Evolutionary conservation across 805 yeast species (phyloP), one percentile per base, ranked within the genome.

Genomic region (Ogataea pignaliae): DNA sequence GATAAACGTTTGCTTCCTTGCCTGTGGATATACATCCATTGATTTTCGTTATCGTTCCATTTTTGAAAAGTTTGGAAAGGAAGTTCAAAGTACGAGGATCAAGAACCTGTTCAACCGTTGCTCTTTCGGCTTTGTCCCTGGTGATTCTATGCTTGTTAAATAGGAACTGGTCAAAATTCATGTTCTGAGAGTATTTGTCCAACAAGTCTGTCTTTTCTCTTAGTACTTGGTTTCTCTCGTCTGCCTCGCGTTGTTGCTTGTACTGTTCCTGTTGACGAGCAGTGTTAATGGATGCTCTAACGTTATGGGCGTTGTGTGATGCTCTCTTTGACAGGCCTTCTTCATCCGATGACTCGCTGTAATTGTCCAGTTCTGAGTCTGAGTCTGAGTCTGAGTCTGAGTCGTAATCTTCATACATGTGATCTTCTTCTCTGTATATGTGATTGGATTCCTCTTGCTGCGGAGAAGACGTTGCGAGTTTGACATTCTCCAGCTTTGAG

Each of bases 1-100:
- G 91, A 61, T 93, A 93, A 0, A 93, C 97, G 59, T 93, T 93
- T n/a, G 99, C 99, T 65, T 93, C 99, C 63, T 93, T 93, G 39
- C 99, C 99, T 0, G 99, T 93, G 56, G 93, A 82, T 39, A 93
- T 73, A 62, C 98, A 93, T 11, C 99, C 99, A 55, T 90, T 88
- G 56, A 93, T 83, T 53, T 85, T 80, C 2, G 93, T 80, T 30
- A 93, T 79, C 6, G 87, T 76, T 3, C 96, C 96, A 54, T 86
- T 83, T 57, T 82, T 86, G 63, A 88, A 83, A 62, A 93, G 72
- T 48, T 87, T 88, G 42, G 83, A 81, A 43, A 93, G 71, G 58
- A 91, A 91, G 55, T 79, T 72, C 69, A 90, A 73, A 0, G 99
- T 93, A 49, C 98, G 75, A 4, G 98, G 98, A 63, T 93, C 99